phyloP scores from a whole-genome alignment of 2,329 filamentous ascomycete species.

The Penicillium sp. region DNA sequence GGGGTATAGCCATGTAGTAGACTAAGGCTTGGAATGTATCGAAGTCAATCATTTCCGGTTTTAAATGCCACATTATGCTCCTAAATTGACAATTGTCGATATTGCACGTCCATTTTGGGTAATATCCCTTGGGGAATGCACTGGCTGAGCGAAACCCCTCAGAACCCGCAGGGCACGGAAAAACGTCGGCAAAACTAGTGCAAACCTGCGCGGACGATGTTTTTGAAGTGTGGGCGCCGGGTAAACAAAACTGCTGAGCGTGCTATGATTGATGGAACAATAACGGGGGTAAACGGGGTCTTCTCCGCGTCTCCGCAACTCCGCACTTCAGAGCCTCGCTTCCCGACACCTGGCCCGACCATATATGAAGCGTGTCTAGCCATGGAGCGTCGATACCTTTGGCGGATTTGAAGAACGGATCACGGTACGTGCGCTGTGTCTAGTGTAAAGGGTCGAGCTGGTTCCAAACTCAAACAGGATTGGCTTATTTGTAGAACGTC shows the following conservation, averaged over 20 bases:
- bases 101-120: conserved; percentile 6
- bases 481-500: too few relatives aligned
- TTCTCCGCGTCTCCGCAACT: conserved; percentile 7
- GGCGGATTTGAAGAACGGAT: too few relatives aligned
- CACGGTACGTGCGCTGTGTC: too few relatives aligned
- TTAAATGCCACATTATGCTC: neutral
- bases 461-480: too few relatives aligned
- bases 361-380: too few relatives aligned
- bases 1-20: neutral
- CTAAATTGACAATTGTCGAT: conserved; percentile 1
- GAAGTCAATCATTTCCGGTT: conserved; percentile 7
- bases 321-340: conserved; percentile 8
- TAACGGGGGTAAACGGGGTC: neutral
- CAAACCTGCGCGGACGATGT: neutral
- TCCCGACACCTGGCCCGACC: neutral
- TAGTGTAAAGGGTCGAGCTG: too few relatives aligned
- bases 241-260: neutral
- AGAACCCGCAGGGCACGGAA: neutral
- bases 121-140: conserved; percentile 17
- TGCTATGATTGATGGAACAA: conserved; percentile 20
- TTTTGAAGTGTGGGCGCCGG: neutral
- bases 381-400: too few relatives aligned
- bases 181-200: conserved; percentile 10
- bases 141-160: neutral
- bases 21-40: neutral